Percentiles rank a stretch among this genome's conserved stretches.
Conservation (phyloP, 352 stramenopile species). For the Phytopythium delawarense region DNA sequence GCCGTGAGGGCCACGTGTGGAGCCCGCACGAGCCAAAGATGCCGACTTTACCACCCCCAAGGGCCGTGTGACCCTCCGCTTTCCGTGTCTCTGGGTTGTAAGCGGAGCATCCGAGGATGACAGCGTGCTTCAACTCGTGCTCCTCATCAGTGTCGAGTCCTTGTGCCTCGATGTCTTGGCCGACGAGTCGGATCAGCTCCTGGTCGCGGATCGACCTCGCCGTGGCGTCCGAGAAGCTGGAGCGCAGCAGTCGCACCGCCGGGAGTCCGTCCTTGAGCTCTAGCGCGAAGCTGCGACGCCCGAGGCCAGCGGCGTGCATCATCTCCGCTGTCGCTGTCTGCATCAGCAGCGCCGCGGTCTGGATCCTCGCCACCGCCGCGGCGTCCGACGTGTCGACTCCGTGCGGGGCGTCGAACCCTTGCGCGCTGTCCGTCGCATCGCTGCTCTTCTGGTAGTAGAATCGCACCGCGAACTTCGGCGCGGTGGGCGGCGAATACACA, state of each 20-base stretch:
- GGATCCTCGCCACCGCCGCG: conserved; percentile 42
- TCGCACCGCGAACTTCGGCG: conserved; percentile 36
- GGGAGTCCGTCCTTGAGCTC: conserved; percentile 54
- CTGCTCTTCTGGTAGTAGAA: conserved; percentile 69
- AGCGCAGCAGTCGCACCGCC: conserved; percentile 40
- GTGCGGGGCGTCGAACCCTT: conserved; percentile 49
- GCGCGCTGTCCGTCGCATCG: conserved; percentile 22
- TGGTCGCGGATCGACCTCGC: conserved; percentile 51
- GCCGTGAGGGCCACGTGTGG: conserved; percentile 49
- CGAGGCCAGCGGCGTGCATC: conserved; percentile 33
- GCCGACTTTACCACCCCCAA: conserved; percentile 49
- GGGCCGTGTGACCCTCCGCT: conserved; percentile 50
- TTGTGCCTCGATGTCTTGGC: conserved; percentile 39
- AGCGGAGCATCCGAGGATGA: conserved; percentile 65
- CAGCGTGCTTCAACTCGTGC: conserved; percentile 52
- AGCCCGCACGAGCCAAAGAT: conserved; percentile 70
- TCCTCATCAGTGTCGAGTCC: conserved; percentile 27
- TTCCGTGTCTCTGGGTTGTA: conserved; percentile 49
- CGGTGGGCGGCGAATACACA: conserved; percentile 23
- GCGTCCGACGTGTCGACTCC: conserved; percentile 52
- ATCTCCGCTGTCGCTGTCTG: conserved; percentile 56
- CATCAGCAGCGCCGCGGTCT: conserved; percentile 51
- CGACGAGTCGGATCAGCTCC: conserved; percentile 48
- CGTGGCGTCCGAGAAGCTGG: conserved; percentile 49
- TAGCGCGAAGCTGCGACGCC: conserved; percentile 46